A percentile compares a stretch with the other conserved stretches of the same genome.
Conservation (phyloP, 2,329 filamentous ascomycete species). For the Ambrosiella beaveri region DNA sequence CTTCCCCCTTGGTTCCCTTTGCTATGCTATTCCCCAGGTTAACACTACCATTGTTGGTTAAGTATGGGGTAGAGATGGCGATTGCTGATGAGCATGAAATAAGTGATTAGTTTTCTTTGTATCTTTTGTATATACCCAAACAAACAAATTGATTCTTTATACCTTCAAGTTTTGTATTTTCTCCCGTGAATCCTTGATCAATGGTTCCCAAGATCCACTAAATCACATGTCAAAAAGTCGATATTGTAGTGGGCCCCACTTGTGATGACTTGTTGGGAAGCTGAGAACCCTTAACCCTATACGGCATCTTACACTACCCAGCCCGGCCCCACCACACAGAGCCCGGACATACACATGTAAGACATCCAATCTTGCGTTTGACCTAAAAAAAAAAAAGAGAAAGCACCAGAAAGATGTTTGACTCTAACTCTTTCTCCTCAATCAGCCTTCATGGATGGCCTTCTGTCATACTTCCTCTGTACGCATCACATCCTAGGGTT, state of each 20-base stretch:
- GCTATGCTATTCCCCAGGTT: background rate
- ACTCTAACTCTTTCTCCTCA: too few species aligned
- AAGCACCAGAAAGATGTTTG: too few species aligned
- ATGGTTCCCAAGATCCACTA: background rate
- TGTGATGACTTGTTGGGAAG: background rate
- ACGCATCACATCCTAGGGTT: too few species aligned
- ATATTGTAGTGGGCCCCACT: background rate
- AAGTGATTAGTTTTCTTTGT: background rate
- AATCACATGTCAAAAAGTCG: background rate
- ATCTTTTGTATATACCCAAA: background rate
- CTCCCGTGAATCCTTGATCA: background rate
- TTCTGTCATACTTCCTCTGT: too few species aligned
- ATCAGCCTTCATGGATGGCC: too few species aligned
- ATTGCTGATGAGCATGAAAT: background rate
- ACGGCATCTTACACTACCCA: too few species aligned
- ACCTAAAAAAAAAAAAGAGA: too few species aligned
- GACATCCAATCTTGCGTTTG: too few species aligned
- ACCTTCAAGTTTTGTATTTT: background rate
- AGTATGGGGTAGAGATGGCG: background rate
- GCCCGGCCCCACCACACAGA: too few species aligned
- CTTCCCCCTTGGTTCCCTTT: background rate
- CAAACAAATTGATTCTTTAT: background rate
- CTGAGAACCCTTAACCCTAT: background rate
- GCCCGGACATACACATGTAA: too few species aligned
- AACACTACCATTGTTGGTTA: conserved; percentile 4